Conservation (phyloP, 2,329 filamentous ascomycete genomes). For the Camillea tinctor region DNA sequence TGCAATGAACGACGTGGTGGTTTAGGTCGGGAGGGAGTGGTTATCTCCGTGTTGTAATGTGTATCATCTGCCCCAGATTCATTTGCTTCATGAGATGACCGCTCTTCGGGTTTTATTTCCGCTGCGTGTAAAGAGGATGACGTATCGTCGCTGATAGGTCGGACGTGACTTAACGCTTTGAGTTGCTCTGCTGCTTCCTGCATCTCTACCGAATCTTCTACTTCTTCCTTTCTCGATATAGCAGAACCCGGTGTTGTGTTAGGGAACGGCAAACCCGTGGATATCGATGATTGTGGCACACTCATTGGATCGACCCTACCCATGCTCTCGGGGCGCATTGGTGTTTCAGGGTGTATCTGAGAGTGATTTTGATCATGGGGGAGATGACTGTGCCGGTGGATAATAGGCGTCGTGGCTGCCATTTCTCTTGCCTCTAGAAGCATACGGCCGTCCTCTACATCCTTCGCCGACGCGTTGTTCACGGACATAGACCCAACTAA, state of each 20-base stretch:
- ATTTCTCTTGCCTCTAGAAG: slow-evolving; percentile 53
- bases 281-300: slow-evolving; percentile 24
- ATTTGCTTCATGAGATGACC: slow-evolving; percentile 39
- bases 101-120: slow-evolving; percentile 40
- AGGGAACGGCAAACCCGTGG: slow-evolving; percentile 21
- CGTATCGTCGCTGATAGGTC: slow-evolving; percentile 51
- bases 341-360: slow-evolving; percentile 30
- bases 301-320: slow-evolving; percentile 26
- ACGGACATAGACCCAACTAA: slow-evolving; percentile 50
- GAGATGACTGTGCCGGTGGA: slow-evolving; percentile 26
- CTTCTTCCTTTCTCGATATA: slow-evolving; percentile 44
- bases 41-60: slow-evolving; percentile 33
- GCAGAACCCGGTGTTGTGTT: slow-evolving; percentile 28
- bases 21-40: slow-evolving; percentile 41
- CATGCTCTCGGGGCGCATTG: slow-evolving; percentile 27
- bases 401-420: slow-evolving; percentile 37
- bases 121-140: slow-evolving; percentile 22
- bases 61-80: slow-evolving; percentile 43
- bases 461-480: slow-evolving; percentile 47
- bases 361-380: slow-evolving; percentile 17
- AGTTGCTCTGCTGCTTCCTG: slow-evolving; percentile 66
- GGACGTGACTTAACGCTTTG: slow-evolving; percentile 63
- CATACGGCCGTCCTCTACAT: slow-evolving; percentile 57
- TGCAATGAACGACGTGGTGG: slow-evolving; percentile 47
- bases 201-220: slow-evolving; percentile 67